These are phyloP conservation scores for Boletus speciosus DNA, from an alignment of 768 basidiomycete genomes.

Conservation along the genomic window DNA sequence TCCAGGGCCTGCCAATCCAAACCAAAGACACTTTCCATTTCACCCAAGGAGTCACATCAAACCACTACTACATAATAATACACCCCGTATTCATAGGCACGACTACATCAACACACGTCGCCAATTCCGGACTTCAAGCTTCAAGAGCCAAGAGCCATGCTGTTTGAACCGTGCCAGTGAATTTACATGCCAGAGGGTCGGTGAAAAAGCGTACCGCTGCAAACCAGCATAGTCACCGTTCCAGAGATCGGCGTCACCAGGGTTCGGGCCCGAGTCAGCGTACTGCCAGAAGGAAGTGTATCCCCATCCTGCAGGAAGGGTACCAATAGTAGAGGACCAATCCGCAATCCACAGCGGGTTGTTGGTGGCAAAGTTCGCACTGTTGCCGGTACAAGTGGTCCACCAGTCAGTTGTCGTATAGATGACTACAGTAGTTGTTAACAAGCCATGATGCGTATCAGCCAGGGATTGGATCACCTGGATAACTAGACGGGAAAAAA, in stretches of 20 bases:
- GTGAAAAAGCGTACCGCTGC: constrained; percentile 28
- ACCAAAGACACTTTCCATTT: not conserved
- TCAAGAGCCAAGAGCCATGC: constrained; percentile 21
- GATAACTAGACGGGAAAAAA: constrained; percentile 32
- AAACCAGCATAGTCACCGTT: constrained; percentile 49
- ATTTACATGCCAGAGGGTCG: not conserved
- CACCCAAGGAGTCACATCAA: not conserved
- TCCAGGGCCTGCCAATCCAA: too few species aligned
- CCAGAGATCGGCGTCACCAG: constrained; percentile 57
- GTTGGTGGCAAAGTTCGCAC: constrained; percentile 42
- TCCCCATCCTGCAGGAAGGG: constrained; percentile 59
- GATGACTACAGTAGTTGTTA: constrained; percentile 38
- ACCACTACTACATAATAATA: not conserved
- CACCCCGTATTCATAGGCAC: not conserved
- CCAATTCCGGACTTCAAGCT: not conserved
- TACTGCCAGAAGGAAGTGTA: constrained; percentile 61
- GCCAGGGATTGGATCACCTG: constrained; percentile 28
- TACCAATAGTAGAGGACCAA: constrained; percentile 46
- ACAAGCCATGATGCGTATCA: not conserved
- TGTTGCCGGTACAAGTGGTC: constrained; percentile 62
- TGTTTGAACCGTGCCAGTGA: not conserved
- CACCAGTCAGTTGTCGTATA: constrained; percentile 70
- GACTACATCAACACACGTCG: not conserved
- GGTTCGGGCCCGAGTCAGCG: constrained; percentile 50
- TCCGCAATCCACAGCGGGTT: constrained; percentile 64